phyloP scores from a whole-genome alignment of 257 asterid genomes.

The Nicotiana knightiana region DNA sequence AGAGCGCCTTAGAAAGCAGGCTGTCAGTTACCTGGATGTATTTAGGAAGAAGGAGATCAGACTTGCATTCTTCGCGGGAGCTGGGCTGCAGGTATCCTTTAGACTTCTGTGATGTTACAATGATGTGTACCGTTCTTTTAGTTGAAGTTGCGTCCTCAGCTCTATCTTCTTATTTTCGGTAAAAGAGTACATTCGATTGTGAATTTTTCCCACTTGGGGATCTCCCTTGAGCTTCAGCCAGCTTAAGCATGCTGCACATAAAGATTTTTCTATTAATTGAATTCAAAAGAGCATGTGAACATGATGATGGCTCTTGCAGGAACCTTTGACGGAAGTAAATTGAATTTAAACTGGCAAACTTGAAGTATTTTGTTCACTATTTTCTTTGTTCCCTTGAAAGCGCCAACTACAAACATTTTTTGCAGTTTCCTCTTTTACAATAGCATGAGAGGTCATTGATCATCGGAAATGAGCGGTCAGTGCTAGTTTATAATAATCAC shows the following conservation, averaged over 20 bases:
- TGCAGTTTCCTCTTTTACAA: not conserved
- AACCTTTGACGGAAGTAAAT: not conserved
- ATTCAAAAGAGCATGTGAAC: not conserved
- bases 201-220: not conserved
- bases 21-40: conserved; percentile 58
- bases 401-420: not conserved
- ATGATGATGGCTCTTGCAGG: not conserved
- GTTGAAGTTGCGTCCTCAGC: not conserved
- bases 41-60: conserved; percentile 62
- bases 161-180: not conserved
- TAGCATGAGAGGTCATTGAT: not conserved
- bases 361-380: not conserved
- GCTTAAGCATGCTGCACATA: not conserved
- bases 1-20: conserved; percentile 47
- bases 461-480: not conserved
- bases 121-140: not conserved
- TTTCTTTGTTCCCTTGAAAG: not conserved
- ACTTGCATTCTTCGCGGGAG: conserved; percentile 89
- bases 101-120: not conserved
- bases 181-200: not conserved
- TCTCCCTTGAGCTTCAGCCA: not conserved
- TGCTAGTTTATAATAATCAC: not conserved
- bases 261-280: not conserved
- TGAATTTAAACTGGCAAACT: not conserved
- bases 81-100: conserved; percentile 74